phyloP scores from a whole-genome alignment of 1,139 yeast species.

The Magnusiomyces sp. region DNA sequence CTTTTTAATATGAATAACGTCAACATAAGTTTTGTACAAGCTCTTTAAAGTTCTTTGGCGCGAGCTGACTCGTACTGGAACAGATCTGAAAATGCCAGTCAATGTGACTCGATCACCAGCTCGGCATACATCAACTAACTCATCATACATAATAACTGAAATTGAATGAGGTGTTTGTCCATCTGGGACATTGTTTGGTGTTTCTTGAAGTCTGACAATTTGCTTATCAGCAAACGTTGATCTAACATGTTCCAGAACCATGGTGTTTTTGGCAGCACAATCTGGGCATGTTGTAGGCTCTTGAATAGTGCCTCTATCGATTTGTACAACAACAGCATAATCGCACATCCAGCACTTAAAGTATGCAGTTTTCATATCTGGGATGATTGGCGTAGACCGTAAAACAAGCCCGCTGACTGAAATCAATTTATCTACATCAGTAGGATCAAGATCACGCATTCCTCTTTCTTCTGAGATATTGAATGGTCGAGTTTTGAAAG shows the following conservation, averaged over 20 bases:
- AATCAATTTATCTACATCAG: conserved; percentile 88
- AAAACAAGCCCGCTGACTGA: conserved; percentile 85
- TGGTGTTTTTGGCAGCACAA: conserved; percentile 79
- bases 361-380: conserved; percentile 97
- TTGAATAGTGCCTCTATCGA: conserved; percentile 87
- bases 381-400: conserved; percentile 84
- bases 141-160: conserved; percentile 90
- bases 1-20: conserved; percentile 86
- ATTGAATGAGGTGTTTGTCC: conserved; percentile 98
- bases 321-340: conserved; percentile 84
- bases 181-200: conserved; percentile 97
- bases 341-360: conserved; percentile 94
- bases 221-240: conserved; percentile 93
- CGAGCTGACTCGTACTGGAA: conserved; percentile 83
- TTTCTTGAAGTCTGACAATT: conserved; percentile 87
- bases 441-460: conserved; percentile 91
- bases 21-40: conserved; percentile 85
- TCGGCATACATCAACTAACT: conserved; percentile 84
- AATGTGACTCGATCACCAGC: conserved; percentile 97
- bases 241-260: conserved; percentile 86
- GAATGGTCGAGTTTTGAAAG: conserved; percentile 84
- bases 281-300: conserved; percentile 92
- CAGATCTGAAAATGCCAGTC: conserved; percentile 88
- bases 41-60: conserved; percentile 77
- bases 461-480: conserved; percentile 53